Base-by-base conservation (phyloP, 345 rosid genomes). In the Corchorus capsularis region DNA sequence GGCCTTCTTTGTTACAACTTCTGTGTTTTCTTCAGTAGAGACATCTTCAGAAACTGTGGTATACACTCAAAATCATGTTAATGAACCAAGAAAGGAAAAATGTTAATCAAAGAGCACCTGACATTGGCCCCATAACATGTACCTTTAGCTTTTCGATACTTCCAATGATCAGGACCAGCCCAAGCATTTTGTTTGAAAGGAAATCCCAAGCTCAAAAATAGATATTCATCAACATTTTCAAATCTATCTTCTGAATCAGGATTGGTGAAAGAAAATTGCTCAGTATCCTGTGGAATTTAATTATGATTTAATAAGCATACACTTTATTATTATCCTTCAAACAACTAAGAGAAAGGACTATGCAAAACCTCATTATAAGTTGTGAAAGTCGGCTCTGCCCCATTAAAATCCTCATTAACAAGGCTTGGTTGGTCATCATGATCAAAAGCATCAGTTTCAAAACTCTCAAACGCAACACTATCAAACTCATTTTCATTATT, bases 111-210 rank as follows among this genome's bases (percentile, higher is more conserved):
- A 43, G 45, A 60, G 69, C 54, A 63, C 69, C 61, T 77, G 64
- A 61, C 32, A 72, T n/a, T 35, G 59, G 75, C 41, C 67, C 71
- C 78, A 57, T 49, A 73, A 60, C 43, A 37, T 56, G 55, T 79
- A 93, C 96, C 92, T 92, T 92, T 89, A 76, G 86, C 78, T 86
- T 92, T 95, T 50, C 71, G 88, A 78, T 85, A 95, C 82, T 95
- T 93, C 97, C 99, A 95, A 75, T 93, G 97, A 81, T 92, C 99
- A 82, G 99, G 98, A 84, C 99, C 99, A 7, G 99, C 99, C 99
- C 99, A 95, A 64, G 90, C 91, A 87, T 95, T 95, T 81, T 85
- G 94, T 82, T 89, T 93, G 20, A 88, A 82, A 55, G 85, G 62
- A 57, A 86, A 84, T 78, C 99, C 99, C 85, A 92, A 84, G 68